These are phyloP conservation scores for Heterobasidion irregulare DNA, from an alignment of 1,284 basidiomycete species.

Conservation along the genomic window DNA sequence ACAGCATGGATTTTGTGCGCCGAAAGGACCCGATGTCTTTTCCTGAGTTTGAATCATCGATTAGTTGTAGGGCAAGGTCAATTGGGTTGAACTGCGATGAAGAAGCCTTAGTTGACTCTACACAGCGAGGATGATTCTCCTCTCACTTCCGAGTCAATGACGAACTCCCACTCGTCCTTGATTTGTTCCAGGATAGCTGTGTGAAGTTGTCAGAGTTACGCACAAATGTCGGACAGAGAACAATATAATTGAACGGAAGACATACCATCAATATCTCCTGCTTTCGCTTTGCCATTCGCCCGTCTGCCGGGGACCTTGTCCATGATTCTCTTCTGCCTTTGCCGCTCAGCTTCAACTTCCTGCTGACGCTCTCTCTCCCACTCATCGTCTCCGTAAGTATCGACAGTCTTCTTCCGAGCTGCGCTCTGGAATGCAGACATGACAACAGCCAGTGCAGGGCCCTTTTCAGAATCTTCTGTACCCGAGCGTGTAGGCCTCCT, in stretches of 20 bases:
- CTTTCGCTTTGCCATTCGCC: slow-evolving; percentile 41
- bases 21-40: slow-evolving; percentile 73
- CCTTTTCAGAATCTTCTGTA: slow-evolving; percentile 11
- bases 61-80: slow-evolving; percentile 79
- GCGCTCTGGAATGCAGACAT: slow-evolving; percentile 63
- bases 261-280: slow-evolving; percentile 74
- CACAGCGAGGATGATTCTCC: slow-evolving; percentile 1
- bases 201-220: neutral
- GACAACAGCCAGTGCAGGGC: slow-evolving; percentile 34
- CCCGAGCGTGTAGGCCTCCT: slow-evolving; percentile 7
- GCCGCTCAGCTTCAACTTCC: slow-evolving; percentile 52
- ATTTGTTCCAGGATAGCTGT: slow-evolving; percentile 80
- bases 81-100: slow-evolving; percentile 78
- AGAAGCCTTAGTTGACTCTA: neutral
- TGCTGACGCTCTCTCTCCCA: slow-evolving; percentile 43
- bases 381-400: slow-evolving; percentile 35
- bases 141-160: slow-evolving; percentile 77
- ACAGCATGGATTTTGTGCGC: slow-evolving; percentile 66
- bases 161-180: slow-evolving; percentile 84
- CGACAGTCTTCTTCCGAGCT: slow-evolving; percentile 46
- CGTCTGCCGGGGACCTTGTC: slow-evolving; percentile 56
- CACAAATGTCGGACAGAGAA: slow-evolving; percentile 4
- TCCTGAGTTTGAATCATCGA: slow-evolving; percentile 65
- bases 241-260: slow-evolving; percentile 5
- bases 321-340: slow-evolving; percentile 53